A percentile compares a stretch with the other conserved stretches of the same genome.
Evolutionary conservation across 345 rosid species (phyloP).

Genomic region (Bretschneidera sinensis): DNA sequence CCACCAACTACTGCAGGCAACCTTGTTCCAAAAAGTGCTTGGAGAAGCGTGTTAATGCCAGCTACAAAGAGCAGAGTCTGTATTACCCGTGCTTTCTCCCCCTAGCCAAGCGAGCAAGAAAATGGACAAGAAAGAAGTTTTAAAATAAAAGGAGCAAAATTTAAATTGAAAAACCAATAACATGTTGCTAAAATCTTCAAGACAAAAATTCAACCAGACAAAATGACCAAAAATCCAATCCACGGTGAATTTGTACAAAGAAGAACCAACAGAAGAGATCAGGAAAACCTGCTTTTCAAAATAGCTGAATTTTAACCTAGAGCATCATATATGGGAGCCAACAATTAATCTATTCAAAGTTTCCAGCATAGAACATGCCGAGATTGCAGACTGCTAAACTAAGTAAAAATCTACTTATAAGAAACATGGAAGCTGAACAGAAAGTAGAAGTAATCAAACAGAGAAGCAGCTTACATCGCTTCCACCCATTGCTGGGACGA

Average conservation of each 20-base stretch:
- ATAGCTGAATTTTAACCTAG: neutral
- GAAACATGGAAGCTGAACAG: neutral
- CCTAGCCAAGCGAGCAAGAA: constrained; percentile 31
- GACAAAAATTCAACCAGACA: constrained; percentile 12
- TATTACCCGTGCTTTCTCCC: constrained; percentile 82
- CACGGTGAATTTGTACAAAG: neutral
- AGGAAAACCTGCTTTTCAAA: neutral
- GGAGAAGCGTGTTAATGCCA: constrained; percentile 86
- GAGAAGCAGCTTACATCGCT: constrained; percentile 44
- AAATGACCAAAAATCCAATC: too few species aligned
- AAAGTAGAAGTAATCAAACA: neutral
- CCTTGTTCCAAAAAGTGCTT: constrained; percentile 84
- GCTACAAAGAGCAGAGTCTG: constrained; percentile 86
- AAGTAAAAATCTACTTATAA: neutral
- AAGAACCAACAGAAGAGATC: neutral
- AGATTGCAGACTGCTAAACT: neutral
- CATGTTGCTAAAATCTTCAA: constrained; percentile 17
- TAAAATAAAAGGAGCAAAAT: constrained; percentile 1
- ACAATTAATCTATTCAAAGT: neutral
- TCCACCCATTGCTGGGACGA: constrained; percentile 95
- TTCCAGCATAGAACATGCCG: too few species aligned
- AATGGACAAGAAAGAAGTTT: neutral
- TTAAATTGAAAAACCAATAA: neutral
- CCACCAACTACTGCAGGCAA: constrained; percentile 89
- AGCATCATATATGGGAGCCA: too few species aligned